Percentiles rank a stretch among this genome's conserved stretches.
These are phyloP conservation scores for Plasmodium coatneyi DNA, from an alignment of 169 alveolate species.

Conservation along the genomic window DNA sequence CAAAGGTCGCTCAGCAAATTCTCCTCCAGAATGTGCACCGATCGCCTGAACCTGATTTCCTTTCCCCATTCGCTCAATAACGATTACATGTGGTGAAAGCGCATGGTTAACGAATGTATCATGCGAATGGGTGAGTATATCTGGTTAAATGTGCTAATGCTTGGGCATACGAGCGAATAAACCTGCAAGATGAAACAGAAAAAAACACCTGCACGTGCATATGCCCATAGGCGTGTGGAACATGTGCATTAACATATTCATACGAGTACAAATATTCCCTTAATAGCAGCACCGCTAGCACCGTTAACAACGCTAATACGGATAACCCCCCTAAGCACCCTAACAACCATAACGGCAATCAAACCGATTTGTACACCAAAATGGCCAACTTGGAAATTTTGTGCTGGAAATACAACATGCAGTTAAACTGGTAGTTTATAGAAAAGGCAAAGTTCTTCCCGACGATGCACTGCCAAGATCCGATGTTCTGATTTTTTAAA, in stretches of 20 bases:
- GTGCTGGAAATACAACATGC: slow-evolving; percentile 66
- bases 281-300: no score
- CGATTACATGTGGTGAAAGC: background rate
- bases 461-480: slow-evolving; percentile 76
- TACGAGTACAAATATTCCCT: background rate
- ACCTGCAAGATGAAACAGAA: background rate
- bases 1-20: background rate
- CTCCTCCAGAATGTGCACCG: background rate
- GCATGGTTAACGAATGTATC: background rate
- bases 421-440: slow-evolving; percentile 57
- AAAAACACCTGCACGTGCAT: background rate
- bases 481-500: slow-evolving; percentile 65
- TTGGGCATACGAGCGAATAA: background rate
- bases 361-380: slow-evolving; percentile 49
- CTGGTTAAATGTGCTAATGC: background rate
- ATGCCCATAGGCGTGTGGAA: background rate
- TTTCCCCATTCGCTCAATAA: background rate
- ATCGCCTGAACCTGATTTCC: background rate
- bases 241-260: background rate
- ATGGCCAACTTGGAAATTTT: slow-evolving; percentile 42
- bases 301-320: background rate
- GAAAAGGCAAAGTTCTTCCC: slow-evolving; percentile 74
- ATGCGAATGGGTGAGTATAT: background rate
- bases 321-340: background rate
- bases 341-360: background rate